Base-by-base conservation (phyloP, 148 eudicot species). In the Salicornia ramosissima region DNA sequence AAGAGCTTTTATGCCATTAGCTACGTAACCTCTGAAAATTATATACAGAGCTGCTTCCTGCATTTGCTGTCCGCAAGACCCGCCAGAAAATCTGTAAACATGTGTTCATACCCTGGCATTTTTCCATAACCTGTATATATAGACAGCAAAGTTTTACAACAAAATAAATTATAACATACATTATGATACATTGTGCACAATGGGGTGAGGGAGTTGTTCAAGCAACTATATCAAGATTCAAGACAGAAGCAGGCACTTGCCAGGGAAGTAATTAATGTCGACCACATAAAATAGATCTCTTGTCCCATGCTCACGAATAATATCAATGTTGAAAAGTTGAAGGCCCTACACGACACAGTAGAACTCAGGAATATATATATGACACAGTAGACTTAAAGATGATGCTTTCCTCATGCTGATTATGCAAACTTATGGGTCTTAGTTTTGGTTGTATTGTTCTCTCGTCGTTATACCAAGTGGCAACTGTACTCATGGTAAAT, bases 31-130 rank as follows among this genome's bases (percentile, higher is more conserved):
- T 21, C 29, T 62, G 45, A 69, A 10, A 33, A 40, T 69, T 65
- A 73, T 42, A 76, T 42, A 76, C 78, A 52, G 34, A 73, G 82
- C 70, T 52, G 45, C 75, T 84, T 85, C 62, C 68, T 79, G 57
- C 45, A 51, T 64, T 86, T 83, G 77, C 75, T 79, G 39, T 79
- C 80, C 79, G 16, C 71, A 33, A 87, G 68, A 65, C 76, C 80
- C 15, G 75, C 80, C 31, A 89, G 83, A 72, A 89, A 89, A 76
- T 89, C 90, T 12, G 90, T 87, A 72, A 89, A 89, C 71, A 85
- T 80, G 52, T 83, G 89, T 77, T 89, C 96, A 59, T 89, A 89
- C 18, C 76, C 89, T 1, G 96, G 91, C 84, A 89, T 80, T 82
- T 89, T 89, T 45, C 91, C 96, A 76, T 70, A 89, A 52, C 96